Conservation (phyloP, 345 rosid species). For the Aquilaria yunnanensis region DNA sequence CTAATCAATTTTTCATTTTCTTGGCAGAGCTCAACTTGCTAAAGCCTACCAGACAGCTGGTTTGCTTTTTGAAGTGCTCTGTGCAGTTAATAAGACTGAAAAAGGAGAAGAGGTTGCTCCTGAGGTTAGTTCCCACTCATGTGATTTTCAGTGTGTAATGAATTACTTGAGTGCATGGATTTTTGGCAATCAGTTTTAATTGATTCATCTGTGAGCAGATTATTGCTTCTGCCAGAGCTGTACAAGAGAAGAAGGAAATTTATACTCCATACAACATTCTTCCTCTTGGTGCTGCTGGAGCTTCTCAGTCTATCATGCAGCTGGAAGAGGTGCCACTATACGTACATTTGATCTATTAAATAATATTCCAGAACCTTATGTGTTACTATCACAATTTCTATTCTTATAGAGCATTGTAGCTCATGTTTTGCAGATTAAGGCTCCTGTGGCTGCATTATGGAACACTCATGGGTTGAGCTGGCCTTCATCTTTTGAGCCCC, state of each 20-base stretch:
- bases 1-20: constrained; percentile 11
- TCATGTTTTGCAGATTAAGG: constrained; percentile 60
- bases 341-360: not conserved
- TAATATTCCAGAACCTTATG: constrained; percentile 2
- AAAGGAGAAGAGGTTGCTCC: constrained; percentile 99
- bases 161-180: constrained; percentile 4
- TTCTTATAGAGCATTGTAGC: constrained; percentile 17
- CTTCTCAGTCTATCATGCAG: constrained; percentile 90
- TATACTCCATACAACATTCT: constrained; percentile 97
- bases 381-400: constrained; percentile 6
- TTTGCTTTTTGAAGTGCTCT: constrained; percentile 95
- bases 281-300: constrained; percentile 94
- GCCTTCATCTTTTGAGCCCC: constrained; percentile 83
- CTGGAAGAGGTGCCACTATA: constrained; percentile 68
- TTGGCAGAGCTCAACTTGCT: constrained; percentile 92
- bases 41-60: constrained; percentile 99
- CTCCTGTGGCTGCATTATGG: constrained; percentile 85
- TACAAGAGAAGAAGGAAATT: constrained; percentile 96
- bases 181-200: not conserved
- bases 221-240: constrained; percentile 95
- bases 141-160: constrained; percentile 3
- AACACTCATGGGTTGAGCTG: constrained; percentile 84
- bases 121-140: constrained; percentile 49
- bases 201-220: constrained; percentile 47
- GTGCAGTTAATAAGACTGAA: constrained; percentile 96